These are phyloP conservation scores for Metarhizium robertsii DNA, from an alignment of 2,329 filamentous ascomycete genomes.

Conservation along the genomic window DNA sequence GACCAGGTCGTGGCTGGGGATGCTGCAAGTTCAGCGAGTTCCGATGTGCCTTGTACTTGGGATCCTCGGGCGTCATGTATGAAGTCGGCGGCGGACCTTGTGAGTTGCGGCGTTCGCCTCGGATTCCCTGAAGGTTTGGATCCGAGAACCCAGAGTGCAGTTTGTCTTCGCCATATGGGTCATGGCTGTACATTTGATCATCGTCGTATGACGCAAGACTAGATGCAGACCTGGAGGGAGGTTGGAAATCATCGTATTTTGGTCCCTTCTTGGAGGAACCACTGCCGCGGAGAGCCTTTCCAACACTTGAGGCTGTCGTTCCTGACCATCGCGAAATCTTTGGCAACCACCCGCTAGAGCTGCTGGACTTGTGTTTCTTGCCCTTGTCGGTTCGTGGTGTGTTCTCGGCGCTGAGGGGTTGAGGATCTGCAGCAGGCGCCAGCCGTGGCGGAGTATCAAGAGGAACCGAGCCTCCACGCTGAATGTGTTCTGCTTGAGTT, in stretches of 20 bases:
- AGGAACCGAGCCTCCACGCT: constrained; percentile 44
- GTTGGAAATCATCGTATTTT: constrained; percentile 48
- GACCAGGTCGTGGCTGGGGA: constrained; percentile 65
- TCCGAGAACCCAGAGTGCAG: constrained; percentile 48
- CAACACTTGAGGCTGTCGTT: constrained; percentile 82
- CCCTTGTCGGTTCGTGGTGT: constrained; percentile 65
- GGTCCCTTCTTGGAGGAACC: constrained; percentile 45
- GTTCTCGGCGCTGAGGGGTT: constrained; percentile 60
- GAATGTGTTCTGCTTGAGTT: constrained; percentile 33
- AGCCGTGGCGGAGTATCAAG: constrained; percentile 51
- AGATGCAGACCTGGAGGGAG: constrained; percentile 68
- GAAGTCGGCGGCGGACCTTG: constrained; percentile 35
- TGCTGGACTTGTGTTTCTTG: constrained; percentile 82
- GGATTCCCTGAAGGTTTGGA: constrained; percentile 29
- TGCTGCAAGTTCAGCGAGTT: constrained; percentile 74
- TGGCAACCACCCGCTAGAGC: constrained; percentile 70
- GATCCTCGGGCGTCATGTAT: constrained; percentile 52
- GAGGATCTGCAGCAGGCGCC: constrained; percentile 26
- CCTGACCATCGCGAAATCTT: constrained; percentile 98
- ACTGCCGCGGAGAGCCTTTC: constrained; percentile 65
- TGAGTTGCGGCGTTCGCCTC: constrained; percentile 7
- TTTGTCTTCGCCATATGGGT: constrained; percentile 52
- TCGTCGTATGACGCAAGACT: constrained; percentile 59
- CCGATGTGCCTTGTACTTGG: constrained; percentile 74
- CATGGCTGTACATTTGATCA: constrained; percentile 40